A percentile compares a stretch with the other conserved stretches of the same genome.
phyloP scores from a whole-genome alignment of 2,329 filamentous ascomycete genomes.

The Blastomyces percursus region DNA sequence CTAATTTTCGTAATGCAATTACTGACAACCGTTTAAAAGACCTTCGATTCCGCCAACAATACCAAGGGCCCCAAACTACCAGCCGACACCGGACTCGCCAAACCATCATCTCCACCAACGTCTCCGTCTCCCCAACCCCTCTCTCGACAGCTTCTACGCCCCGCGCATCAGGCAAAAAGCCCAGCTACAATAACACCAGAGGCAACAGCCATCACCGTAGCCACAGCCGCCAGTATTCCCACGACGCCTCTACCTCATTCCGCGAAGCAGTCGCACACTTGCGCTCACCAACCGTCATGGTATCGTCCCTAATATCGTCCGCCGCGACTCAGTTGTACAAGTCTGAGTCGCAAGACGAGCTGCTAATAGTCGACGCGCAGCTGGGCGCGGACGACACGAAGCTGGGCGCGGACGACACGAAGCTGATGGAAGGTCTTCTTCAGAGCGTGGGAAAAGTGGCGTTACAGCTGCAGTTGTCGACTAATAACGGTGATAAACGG shows the following conservation, averaged over 20 bases:
- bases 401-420: slow-evolving; percentile 46
- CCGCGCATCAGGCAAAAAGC: background rate
- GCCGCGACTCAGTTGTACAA: slow-evolving; percentile 1
- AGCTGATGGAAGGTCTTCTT: slow-evolving; percentile 46
- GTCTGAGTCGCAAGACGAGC: background rate
- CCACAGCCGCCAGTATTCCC: slow-evolving; percentile 1
- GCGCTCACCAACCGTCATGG: slow-evolving; percentile 1
- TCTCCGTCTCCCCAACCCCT: background rate
- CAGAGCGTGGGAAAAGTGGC: slow-evolving; percentile 41
- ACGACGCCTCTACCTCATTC: background rate
- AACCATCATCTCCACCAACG: slow-evolving; percentile 18
- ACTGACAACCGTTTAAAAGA: slow-evolving; percentile 15
- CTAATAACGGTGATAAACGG: slow-evolving; percentile 33
- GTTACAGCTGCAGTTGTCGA: slow-evolving; percentile 38
- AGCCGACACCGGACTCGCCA: slow-evolving; percentile 26
- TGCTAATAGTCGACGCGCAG: background rate
- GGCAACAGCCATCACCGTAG: background rate
- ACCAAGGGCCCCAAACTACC: background rate
- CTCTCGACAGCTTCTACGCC: slow-evolving; percentile 3
- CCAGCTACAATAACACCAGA: background rate
- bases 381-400: slow-evolving; percentile 47
- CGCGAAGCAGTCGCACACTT: background rate
- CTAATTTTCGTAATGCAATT: background rate
- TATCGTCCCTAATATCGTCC: slow-evolving; percentile 6
- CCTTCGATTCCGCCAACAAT: background rate